phyloP scores from a whole-genome alignment of 352 stramenopile species.

The Saprolegnia diclina region DNA sequence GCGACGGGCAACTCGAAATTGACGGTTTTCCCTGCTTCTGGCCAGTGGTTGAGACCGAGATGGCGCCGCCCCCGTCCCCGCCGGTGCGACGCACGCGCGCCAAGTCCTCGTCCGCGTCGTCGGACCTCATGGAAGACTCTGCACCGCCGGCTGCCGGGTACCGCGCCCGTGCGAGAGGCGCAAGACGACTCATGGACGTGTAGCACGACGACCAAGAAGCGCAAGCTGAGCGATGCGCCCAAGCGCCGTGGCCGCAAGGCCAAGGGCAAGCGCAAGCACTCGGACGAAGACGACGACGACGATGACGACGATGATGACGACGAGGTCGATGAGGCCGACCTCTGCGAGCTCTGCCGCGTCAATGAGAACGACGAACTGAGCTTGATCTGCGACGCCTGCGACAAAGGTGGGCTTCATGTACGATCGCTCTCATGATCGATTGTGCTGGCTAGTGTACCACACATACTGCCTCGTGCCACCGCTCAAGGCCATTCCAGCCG shows the following conservation, averaged over 20 bases:
- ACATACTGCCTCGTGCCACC: constrained; percentile 21
- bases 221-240: not conserved
- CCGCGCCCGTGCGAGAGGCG: not conserved
- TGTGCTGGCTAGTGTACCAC: constrained; percentile 13
- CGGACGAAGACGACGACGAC: constrained; percentile 3
- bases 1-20: not conserved
- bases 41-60: not conserved
- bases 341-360: constrained; percentile 20
- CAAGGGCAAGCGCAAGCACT: constrained; percentile 9
- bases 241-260: not conserved
- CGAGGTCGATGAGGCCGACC: not conserved
- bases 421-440: not conserved
- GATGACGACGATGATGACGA: constrained; percentile 20
- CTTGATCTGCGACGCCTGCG: constrained; percentile 20
- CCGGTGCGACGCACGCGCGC: not conserved
- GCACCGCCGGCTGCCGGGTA: not conserved
- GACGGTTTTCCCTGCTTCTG: not conserved
- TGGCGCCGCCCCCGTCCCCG: not conserved
- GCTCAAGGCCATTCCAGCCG: constrained; percentile 6
- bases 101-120: not conserved
- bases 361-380: constrained; percentile 25
- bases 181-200: not conserved
- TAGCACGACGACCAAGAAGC: constrained; percentile 15
- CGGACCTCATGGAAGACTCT: not conserved
- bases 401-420: constrained; percentile 11